Conservation (phyloP, 1,139 yeast genomes). For the Saccharomyces hybrid region DNA sequence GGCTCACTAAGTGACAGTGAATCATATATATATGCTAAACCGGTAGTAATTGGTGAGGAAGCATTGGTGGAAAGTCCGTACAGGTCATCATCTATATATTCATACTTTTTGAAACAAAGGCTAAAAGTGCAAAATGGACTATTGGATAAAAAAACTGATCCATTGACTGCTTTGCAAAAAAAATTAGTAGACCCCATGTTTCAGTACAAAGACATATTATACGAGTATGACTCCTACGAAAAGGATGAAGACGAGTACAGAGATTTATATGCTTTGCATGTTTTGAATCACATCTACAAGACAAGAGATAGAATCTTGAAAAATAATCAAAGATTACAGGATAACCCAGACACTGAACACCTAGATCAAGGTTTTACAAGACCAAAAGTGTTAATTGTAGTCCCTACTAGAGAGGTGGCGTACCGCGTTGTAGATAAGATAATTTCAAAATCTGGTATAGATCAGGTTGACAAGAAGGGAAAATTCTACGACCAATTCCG, state of each 20-base stretch:
- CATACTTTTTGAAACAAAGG: constrained; percentile 33
- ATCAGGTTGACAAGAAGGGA: constrained; percentile 73
- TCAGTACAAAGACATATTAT: constrained; percentile 64
- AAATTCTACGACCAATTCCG: constrained; percentile 68
- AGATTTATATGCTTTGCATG: constrained; percentile 61
- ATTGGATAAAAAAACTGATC: constrained; percentile 14
- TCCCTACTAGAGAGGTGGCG: constrained; percentile 82
- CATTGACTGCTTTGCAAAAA: constrained; percentile 36
- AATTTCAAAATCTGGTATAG: constrained; percentile 56
- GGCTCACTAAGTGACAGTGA: constrained; percentile 14
- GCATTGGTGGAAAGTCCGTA: constrained; percentile 14
- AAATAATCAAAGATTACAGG: constrained; percentile 55
- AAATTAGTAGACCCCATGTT: constrained; percentile 55
- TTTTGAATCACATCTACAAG: constrained; percentile 74
- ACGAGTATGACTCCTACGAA: constrained; percentile 46
- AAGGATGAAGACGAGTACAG: constrained; percentile 44
- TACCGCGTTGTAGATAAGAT: constrained; percentile 60
- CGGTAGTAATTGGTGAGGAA: constrained; percentile 10
- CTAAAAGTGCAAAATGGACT: constrained; percentile 25
- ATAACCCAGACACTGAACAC: constrained; percentile 41
- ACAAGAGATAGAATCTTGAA: constrained; percentile 77
- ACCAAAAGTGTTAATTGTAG: constrained; percentile 74
- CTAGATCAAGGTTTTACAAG: constrained; percentile 95
- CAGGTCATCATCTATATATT: constrained; percentile 19
- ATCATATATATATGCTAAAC: constrained; percentile 22